Conservation (phyloP, 805 yeast species). For the Pichia paraexigua region DNA sequence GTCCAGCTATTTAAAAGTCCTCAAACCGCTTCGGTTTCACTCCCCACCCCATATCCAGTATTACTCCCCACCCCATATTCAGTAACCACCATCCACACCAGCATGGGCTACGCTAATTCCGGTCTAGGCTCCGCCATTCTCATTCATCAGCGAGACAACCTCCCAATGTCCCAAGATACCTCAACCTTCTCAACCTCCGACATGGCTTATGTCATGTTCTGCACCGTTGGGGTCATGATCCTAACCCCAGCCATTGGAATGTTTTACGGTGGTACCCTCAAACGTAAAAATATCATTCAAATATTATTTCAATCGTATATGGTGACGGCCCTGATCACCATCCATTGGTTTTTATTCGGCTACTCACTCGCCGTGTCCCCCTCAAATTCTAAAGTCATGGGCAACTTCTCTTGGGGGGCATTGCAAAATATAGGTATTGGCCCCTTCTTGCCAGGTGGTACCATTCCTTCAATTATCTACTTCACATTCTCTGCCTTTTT, state of each 20-base stretch:
- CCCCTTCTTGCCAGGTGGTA: constrained; percentile 36
- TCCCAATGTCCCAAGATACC: constrained; percentile 30
- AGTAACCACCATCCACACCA: background rate
- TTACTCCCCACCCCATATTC: background rate
- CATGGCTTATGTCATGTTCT: constrained; percentile 42
- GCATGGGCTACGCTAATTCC: constrained; percentile 25
- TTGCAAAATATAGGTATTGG: constrained; percentile 31
- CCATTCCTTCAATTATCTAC: constrained; percentile 40
- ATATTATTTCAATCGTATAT: constrained; percentile 37
- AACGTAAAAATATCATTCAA: constrained; percentile 36
- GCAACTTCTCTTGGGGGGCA: constrained; percentile 35
- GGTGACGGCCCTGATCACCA: constrained; percentile 32
- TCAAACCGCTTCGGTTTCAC: too few relatives aligned
- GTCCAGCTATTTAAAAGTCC: background rate
- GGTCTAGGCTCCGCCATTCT: constrained; percentile 27
- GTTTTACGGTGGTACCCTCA: constrained; percentile 37
- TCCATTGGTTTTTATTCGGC: constrained; percentile 40
- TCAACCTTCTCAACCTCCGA: constrained; percentile 33
- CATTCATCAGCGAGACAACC: constrained; percentile 18
- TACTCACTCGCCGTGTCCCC: constrained; percentile 36
- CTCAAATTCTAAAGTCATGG: constrained; percentile 26
- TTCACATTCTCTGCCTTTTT: constrained; percentile 37
- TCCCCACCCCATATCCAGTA: background rate
- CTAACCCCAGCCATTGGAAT: constrained; percentile 40
- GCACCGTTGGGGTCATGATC: constrained; percentile 41